Base-by-base conservation (phyloP, 179 eudicot genomes). In the Beta lomatogona region DNA sequence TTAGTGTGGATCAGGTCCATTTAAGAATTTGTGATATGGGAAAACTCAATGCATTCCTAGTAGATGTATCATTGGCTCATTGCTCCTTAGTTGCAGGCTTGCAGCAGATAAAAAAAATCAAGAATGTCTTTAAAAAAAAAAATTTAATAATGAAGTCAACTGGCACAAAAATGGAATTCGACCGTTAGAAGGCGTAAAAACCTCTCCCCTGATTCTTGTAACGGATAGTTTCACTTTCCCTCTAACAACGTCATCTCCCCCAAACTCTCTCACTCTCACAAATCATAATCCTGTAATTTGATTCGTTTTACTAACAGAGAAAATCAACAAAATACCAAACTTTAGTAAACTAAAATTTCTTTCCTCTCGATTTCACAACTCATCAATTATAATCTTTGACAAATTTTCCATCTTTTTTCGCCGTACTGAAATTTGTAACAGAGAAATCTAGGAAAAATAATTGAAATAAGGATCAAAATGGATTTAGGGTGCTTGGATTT, bases 401-500 rank as follows among this genome's bases (percentile, higher is more conserved):
- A 55, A 28, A 31, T 73, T 57, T 69, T 6, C 31, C 44, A 72
- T 21, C 13, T 52, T 36, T 58, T 73, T 54, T 6, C 5, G 28
- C 1, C 44, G 5, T 9, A 13, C 60, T 53, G 76, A 11, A 53
- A 73, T 25, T 21, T 5, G 10, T 55, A 8, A 18, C 4, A 2
- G 18, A 44, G 14, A 71, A 48, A 8, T n/a, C 53, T 11, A 2
- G 25, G 52, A 12, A 25, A 77, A 22, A 77, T 5, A 16, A 44
- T 11, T n/a, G 4, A 36, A 69, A 36, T 2, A 18, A 41, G 50
- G 13, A 50, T 21, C 18, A 72, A 50, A 54, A 88, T 92, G 94
- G 93, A 91, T 88, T 83, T 91, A 13, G 97, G 93, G 15, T 91
- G 97, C 68, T 71, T 93, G 65, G 93, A 91, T 83, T 75, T 91